Evolutionary conservation across 2,329 filamentous ascomycete species (phyloP), one percentile per base, ranked within the genome.

Genomic region (Nemania diffusa): DNA sequence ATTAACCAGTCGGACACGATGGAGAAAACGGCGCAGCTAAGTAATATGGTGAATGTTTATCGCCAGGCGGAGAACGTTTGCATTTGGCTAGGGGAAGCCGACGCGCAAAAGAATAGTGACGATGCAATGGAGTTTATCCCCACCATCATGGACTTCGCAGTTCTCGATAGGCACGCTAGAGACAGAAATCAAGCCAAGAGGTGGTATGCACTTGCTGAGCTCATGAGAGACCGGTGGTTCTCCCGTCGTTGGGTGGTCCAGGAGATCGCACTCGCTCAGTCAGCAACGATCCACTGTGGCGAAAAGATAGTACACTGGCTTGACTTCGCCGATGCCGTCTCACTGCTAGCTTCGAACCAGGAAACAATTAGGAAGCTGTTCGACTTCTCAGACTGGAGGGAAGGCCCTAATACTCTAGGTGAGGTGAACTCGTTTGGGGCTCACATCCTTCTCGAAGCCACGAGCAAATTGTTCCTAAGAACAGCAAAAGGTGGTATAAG

Each of bases 311-410:
- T 63, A 2, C 11, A 46, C 9, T 76, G 72, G 73, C 32, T 48
- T n/a, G 70, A 74, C 13, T 73, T 75, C 48, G 55, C 61, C 1
- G 72, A 73, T 37, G 73, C 73, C 15, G 62, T 74, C 8, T 48
- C 46, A 1, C 48, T 74, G 5, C 73, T 75, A 32, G 57, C 44
- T 26, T 29, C 55, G 5, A 70, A 67, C 44, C 68, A 67, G 11
- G 57, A 71, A 7, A 61, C 57, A 22, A 67, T 72, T 20, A 59
- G 58, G 15, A 56, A 46, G 0, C n/a, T 66, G 6, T 59, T 69
- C 13, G 40, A 64, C 11, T 69, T 70, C 17, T 52, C 50, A 2
- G 15, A 34, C 4, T 52, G 50, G 50, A 52, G 50, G 20, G 50
- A 52, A 11, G 50, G 50, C 26, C 50, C 50, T 20, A 71, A 72